Evolutionary conservation across 2,329 filamentous ascomycete species (phyloP).

Genomic region (Diaporthe sp.): DNA sequence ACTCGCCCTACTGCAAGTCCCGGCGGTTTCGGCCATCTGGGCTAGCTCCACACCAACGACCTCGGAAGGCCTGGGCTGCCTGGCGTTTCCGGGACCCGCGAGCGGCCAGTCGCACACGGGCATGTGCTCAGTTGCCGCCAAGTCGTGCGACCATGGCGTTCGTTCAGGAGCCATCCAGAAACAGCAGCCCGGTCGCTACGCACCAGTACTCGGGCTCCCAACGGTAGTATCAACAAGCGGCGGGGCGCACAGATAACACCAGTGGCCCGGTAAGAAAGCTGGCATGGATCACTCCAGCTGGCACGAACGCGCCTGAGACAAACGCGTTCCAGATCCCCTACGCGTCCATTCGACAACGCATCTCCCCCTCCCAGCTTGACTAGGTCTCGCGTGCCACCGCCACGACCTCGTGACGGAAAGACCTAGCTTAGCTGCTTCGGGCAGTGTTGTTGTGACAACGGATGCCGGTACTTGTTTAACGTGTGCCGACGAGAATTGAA

Average conservation of each 20-base stretch:
- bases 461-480: neutral
- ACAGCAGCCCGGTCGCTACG: neutral
- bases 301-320: conserved; percentile 26
- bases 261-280: neutral
- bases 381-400: conserved; percentile 15
- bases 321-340: conserved; percentile 7
- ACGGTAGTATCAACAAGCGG: neutral
- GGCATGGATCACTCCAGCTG: conserved; percentile 12
- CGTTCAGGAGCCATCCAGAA: conserved; percentile 7
- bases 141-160: conserved; percentile 27
- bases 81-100: neutral
- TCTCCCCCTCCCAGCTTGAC: neutral
- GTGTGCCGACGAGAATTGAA: neutral
- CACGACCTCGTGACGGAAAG: conserved; percentile 1
- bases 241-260: conserved; percentile 1
- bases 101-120: conserved; percentile 18
- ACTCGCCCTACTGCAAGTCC: conserved; percentile 17
- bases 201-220: neutral
- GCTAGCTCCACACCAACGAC: conserved; percentile 11
- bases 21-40: conserved; percentile 14
- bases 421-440: neutral
- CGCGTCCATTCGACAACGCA: conserved; percentile 24
- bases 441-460: neutral
- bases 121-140: conserved; percentile 19
- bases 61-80: neutral